Conservation (phyloP, 805 yeast genomes). For the Cyberlindnera subsufficiens region DNA sequence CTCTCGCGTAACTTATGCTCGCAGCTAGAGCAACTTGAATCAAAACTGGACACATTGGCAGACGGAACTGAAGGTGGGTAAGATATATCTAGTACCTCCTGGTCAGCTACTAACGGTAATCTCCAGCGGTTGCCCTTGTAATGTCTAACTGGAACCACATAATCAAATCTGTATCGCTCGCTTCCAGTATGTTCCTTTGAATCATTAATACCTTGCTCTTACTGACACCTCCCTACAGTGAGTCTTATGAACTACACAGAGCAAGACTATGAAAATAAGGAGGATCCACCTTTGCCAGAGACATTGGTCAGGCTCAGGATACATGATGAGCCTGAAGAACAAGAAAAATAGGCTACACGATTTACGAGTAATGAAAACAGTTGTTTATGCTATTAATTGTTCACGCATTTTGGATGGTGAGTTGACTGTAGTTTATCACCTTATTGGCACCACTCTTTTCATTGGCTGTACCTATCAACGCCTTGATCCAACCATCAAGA, state of each 20-base stretch:
- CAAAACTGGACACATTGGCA: constrained; percentile 37
- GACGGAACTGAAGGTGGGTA: constrained; percentile 46
- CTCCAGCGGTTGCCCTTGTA: constrained; percentile 44
- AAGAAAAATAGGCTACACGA: not conserved
- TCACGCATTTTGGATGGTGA: constrained; percentile 24
- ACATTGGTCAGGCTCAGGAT: constrained; percentile 54
- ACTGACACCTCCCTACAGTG: constrained; percentile 18
- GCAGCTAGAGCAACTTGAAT: constrained; percentile 44
- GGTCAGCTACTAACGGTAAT: constrained; percentile 7
- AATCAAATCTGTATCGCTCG: constrained; percentile 53
- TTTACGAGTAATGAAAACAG: constrained; percentile 2
- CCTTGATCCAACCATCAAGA: constrained; percentile 26
- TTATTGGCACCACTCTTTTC: constrained; percentile 28
- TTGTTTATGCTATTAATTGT: constrained; percentile 14
- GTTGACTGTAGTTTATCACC: constrained; percentile 31
- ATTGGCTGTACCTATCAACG: constrained; percentile 32
- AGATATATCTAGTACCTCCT: not conserved
- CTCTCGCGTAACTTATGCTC: constrained; percentile 39
- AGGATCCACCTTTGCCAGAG: constrained; percentile 53
- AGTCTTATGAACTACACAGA: constrained; percentile 35
- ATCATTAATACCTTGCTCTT: not conserved
- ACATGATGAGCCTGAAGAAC: constrained; percentile 28
- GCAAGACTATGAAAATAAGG: constrained; percentile 25
- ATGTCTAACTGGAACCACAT: constrained; percentile 64
- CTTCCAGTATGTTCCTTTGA: constrained; percentile 28